Evolutionary conservation across 208 protist genomes (phyloP).

Genomic region (Phytomonas sp.): DNA sequence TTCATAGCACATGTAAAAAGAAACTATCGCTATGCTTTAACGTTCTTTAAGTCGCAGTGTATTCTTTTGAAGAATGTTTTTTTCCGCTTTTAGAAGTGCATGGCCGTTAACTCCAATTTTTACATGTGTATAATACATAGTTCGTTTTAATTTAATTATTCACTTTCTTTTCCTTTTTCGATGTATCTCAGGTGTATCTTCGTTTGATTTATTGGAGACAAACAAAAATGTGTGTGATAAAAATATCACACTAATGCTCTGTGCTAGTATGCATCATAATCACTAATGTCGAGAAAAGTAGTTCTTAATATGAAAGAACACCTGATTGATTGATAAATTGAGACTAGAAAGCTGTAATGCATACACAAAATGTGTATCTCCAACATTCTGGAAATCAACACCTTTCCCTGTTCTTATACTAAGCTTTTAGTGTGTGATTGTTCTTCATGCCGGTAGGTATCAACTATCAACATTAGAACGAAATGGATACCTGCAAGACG

Average conservation of each 20-base stretch:
- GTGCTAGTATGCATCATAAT: neutral
- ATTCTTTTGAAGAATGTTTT: constrained; percentile 8
- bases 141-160: constrained; percentile 9
- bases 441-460: neutral
- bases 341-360: neutral
- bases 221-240: neutral
- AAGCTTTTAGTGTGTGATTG: neutral
- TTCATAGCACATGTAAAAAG: neutral
- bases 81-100: constrained; percentile 1
- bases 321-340: neutral
- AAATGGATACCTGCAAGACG: neutral
- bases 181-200: constrained; percentile 1
- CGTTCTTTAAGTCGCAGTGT: neutral
- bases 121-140: neutral
- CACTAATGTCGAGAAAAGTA: neutral
- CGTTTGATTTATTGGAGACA: constrained; percentile 1
- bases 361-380: neutral
- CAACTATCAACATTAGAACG: neutral
- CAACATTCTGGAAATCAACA: neutral
- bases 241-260: neutral
- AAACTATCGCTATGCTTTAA: neutral
- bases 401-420: neutral
- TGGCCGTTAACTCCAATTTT: constrained; percentile 3
- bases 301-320: neutral
- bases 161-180: neutral